Percentiles rank a stretch among this genome's conserved stretches.
Evolutionary conservation across 305 asterid species (phyloP).

Genomic region (Fraxinus platypoda): DNA sequence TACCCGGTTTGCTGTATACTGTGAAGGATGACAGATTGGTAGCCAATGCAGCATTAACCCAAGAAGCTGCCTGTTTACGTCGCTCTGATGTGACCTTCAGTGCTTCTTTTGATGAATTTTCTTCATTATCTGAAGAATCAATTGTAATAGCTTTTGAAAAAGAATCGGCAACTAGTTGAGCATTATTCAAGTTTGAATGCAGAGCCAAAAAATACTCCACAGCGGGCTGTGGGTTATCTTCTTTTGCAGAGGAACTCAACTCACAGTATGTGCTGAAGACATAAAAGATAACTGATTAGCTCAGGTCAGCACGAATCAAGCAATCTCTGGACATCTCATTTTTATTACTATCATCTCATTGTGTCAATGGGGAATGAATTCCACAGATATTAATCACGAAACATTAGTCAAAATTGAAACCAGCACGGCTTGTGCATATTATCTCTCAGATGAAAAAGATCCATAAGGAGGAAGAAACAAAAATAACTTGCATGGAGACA

Average conservation of each 20-base stretch:
- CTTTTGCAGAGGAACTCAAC: constrained; percentile 75
- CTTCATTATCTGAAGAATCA: constrained; percentile 55
- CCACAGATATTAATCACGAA: background rate
- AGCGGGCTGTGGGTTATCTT: constrained; percentile 86
- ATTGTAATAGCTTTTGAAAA: constrained; percentile 49
- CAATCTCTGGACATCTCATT: background rate
- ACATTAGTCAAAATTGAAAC: background rate
- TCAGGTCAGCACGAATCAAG: background rate
- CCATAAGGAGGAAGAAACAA: background rate
- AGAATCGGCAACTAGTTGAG: constrained; percentile 69
- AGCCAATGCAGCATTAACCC: constrained; percentile 88
- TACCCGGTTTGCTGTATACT: constrained; percentile 53
- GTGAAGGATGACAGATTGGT: constrained; percentile 74
- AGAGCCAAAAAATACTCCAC: constrained; percentile 83
- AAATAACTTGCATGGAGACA: background rate
- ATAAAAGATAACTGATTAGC: background rate
- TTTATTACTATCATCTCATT: background rate
- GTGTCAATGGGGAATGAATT: background rate
- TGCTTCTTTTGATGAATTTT: constrained; percentile 64
- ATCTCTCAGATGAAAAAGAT: background rate
- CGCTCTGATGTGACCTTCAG: constrained; percentile 50
- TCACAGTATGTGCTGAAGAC: constrained; percentile 78
- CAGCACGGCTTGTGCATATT: background rate
- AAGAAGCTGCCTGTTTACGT: constrained; percentile 75
- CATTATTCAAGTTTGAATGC: constrained; percentile 65